Conservation (phyloP, 2,329 filamentous ascomycete genomes). For the Fusarium albosuccineum region DNA sequence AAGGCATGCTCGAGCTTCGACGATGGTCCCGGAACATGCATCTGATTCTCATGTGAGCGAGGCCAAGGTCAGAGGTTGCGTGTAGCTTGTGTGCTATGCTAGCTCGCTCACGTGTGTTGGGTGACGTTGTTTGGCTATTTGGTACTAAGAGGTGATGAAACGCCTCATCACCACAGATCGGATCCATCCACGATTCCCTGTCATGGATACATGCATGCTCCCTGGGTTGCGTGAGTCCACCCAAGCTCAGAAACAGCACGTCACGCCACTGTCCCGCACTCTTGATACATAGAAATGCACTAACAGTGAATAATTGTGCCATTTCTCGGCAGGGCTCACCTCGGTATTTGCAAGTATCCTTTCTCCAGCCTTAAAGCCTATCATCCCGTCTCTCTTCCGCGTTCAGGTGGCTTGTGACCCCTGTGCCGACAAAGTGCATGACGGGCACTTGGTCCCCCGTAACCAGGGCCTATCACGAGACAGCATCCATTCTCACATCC, state of each 20-base stretch:
- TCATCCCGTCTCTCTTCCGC: neutral
- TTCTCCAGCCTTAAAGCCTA: neutral
- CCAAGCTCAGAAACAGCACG: constrained; percentile 23
- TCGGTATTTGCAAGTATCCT: neutral
- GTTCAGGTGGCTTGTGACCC: neutral
- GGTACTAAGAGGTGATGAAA: constrained; percentile 15
- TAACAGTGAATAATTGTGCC: no score
- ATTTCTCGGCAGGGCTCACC: neutral
- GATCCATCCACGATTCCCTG: constrained; percentile 23
- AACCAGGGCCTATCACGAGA: neutral
- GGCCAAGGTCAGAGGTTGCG: neutral
- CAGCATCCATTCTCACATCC: neutral
- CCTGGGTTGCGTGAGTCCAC: constrained; percentile 17
- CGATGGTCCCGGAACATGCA: constrained; percentile 21
- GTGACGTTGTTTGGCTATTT: constrained; percentile 6
- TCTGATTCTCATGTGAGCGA: constrained; percentile 18
- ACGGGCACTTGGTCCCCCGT: constrained; percentile 2
- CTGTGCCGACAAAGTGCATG: constrained; percentile 8
- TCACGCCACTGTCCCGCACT: constrained; percentile 27
- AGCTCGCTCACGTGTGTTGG: neutral
- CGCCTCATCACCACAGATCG: constrained; percentile 18
- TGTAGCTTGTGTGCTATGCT: neutral
- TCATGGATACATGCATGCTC: constrained; percentile 29
- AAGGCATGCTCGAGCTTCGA: constrained; percentile 1
- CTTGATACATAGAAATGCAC: neutral